Percentiles rank a stretch among this genome's conserved stretches.
Evolutionary conservation across 768 basidiomycete genomes (phyloP).

Genomic region (Coprinellus aureogranulatus): DNA sequence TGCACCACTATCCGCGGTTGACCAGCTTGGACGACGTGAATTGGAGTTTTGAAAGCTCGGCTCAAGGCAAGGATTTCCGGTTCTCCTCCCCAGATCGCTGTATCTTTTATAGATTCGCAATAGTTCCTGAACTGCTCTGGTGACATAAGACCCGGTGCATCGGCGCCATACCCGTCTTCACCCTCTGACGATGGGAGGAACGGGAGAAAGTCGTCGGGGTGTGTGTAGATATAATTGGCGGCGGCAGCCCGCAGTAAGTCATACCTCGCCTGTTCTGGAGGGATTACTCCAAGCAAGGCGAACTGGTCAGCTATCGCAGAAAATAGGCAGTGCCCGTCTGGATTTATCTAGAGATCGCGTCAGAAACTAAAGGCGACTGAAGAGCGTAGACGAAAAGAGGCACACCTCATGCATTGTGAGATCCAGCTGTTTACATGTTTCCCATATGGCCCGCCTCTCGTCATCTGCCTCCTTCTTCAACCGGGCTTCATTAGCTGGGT

Average conservation of each 20-base stretch:
- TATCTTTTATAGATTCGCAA: conserved; percentile 73
- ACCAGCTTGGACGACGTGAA: conserved; percentile 87
- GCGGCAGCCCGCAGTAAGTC: conserved; percentile 62
- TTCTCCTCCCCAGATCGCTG: conserved; percentile 96
- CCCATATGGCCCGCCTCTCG: conserved; percentile 63
- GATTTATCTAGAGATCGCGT: conserved; percentile 61
- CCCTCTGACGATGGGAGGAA: conserved; percentile 78
- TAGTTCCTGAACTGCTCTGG: conserved; percentile 65
- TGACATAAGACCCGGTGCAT: conserved; percentile 70
- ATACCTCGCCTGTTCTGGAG: conserved; percentile 58
- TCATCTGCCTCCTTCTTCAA: conserved; percentile 64
- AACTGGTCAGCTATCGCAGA: conserved; percentile 94
- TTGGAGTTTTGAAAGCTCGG: conserved; percentile 75
- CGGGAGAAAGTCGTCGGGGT: conserved; percentile 89
- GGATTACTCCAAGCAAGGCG: conserved; percentile 63
- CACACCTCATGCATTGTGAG: conserved; percentile 66
- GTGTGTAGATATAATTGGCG: conserved; percentile 74
- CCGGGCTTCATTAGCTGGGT: conserved; percentile 59
- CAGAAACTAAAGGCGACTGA: neutral
- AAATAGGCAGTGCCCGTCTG: conserved; percentile 96
- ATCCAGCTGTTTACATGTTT: conserved; percentile 62
- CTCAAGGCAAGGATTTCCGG: conserved; percentile 93
- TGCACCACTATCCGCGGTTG: conserved; percentile 84
- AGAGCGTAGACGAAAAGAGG: neutral
- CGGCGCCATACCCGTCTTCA: conserved; percentile 66